Base-by-base conservation (phyloP, 148 eudicot genomes). In the Chenopodium quinoa region DNA sequence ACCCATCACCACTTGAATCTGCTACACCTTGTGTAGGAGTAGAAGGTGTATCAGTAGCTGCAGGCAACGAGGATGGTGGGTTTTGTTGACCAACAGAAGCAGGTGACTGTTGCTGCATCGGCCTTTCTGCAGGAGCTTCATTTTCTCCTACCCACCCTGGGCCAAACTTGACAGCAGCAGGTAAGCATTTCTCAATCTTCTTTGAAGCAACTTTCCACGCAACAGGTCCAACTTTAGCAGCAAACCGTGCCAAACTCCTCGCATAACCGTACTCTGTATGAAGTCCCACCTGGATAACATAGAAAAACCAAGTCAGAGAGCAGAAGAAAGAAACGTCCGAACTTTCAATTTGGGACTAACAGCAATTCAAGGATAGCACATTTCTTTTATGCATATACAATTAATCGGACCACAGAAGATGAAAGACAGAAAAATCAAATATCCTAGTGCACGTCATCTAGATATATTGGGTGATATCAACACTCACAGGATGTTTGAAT, bases 241-340 rank as follows among this genome's bases (percentile, higher is more conserved):
- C 99, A 89, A 89, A 95, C 31, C 88, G 88, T 37, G 97, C 93
- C 80, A 95, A 83, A 89, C 99, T 95, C 86, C 97, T 91, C 9
- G 97, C 92, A 78, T 93, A 95, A 54, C 92, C 93, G 82, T 90
- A 90, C 74, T 93, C 94, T 0, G 88, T 63, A 48, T 90, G 91
- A 25, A 93, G 86, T 64, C 97, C 97, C 40, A 95, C 97, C 97
- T 95, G 90, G 52, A 34, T 79, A 58, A 62, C 77, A 79, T 75
- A 25, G 48, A 64, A 82, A 23, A 58, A 60, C 65, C 8, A 17
- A 32, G 64, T 76, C 27, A 71, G 4, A 27, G 8, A 58, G 73
- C 23, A 29, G 29, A 75, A 75, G 27, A 37, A 66, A 37, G 23
- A 40, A 71, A 9, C 25, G 17, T 54, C 25, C 20, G 2, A 48